Evolutionary conservation across 179 eudicot genomes (phyloP), one percentile per base, ranked within the genome.

Genomic region (Silene vulgaris): DNA sequence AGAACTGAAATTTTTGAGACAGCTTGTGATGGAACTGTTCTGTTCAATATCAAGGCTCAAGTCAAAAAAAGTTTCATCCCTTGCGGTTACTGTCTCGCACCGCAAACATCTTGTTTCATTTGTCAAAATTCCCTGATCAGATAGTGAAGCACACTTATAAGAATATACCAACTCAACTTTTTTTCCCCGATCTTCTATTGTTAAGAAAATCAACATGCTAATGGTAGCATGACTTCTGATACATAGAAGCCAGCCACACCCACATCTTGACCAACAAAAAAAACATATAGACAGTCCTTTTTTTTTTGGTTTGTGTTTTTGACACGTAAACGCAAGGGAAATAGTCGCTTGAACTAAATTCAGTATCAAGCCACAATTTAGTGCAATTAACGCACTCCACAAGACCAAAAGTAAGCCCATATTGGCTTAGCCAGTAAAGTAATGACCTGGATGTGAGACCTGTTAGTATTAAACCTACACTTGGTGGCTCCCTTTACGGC

Each of bases 31-130:
- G 19, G 97, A 91, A 84, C 91, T 90, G 75, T 91, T 91, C 84
- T 91, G 97, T 83, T 91, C 97, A 75, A 92, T 92, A 79, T 92
- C 97, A 78, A 92, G 90, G 85, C 97, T 92, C 84, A 92, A 75
- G 79, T 92, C 97, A 19, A 90, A 85, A 78, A 92, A 92, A 19
- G 93, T 92, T 79, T 92, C 97, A 59, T 92, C 97, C 83, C 97
- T 89, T 32, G 97, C 97, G 40, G 97, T 90, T 52, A 92, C 96
- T 1, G 97, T 92, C 87, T 92, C 97, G 65, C 97, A 92, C 76
- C 90, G 81, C 80, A 92, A 81, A 80, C 97, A 92, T 81, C 91
- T 88, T 66, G 97, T 92, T 81, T 92, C 97, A 32, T 92, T 92
- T 21, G 97, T 92, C 48, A 92, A 87, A 74, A 90, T 86, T 21